A percentile compares a stretch with the other conserved stretches of the same genome.
These are phyloP conservation scores for Alliaria petiolata DNA, from an alignment of 345 rosid genomes.

Conservation along the genomic window DNA sequence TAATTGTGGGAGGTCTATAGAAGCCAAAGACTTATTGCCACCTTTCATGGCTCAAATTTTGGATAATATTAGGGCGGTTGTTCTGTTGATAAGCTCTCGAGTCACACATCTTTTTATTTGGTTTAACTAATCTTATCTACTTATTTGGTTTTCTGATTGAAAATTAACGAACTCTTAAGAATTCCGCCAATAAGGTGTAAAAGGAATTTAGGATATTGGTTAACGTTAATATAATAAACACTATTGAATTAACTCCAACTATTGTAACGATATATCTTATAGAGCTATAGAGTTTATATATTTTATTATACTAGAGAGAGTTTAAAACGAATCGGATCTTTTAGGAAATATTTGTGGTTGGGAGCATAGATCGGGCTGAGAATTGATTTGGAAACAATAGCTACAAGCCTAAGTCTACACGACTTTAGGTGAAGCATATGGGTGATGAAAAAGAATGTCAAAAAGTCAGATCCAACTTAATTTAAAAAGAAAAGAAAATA, in stretches of 20 bases:
- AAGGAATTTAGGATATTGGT: neutral
- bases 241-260: neutral
- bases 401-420: constrained; percentile 8
- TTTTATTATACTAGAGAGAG: neutral
- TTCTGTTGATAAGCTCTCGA: constrained; percentile 12
- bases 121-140: neutral
- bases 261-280: neutral
- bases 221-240: neutral
- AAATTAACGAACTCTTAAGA: neutral
- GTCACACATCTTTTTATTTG: neutral
- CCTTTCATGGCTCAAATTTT: constrained; percentile 21
- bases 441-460: constrained; percentile 9
- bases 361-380: neutral
- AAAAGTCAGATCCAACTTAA: constrained; percentile 6
- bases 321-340: neutral
- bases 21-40: constrained; percentile 22
- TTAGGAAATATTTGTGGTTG: neutral
- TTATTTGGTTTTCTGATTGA: neutral
- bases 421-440: constrained; percentile 23
- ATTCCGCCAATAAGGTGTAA: neutral
- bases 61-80: constrained; percentile 7
- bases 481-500: neutral
- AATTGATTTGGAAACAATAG: constrained; percentile 9
- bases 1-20: neutral
- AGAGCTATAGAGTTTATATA: neutral